Evolutionary conservation across 2,329 filamentous ascomycete species (phyloP).

Genomic region (Venturia effusa): DNA sequence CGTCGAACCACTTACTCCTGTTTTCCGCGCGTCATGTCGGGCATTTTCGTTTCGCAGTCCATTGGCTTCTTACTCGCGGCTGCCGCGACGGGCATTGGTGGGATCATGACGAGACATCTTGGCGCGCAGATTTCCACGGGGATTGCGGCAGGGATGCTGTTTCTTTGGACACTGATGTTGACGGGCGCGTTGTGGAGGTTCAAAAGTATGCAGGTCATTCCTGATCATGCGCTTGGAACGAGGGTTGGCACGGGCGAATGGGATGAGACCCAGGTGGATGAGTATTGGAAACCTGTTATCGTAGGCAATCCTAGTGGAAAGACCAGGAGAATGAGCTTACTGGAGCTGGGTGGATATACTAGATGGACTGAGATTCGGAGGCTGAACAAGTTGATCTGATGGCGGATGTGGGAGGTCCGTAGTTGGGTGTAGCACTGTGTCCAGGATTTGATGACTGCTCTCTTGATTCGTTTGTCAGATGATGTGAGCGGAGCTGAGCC

Average conservation of each 20-base stretch:
- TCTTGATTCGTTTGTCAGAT: no score
- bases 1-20: slow-evolving; percentile 62
- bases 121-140: slow-evolving; percentile 59
- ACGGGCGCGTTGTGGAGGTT: slow-evolving; percentile 53
- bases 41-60: slow-evolving; percentile 58
- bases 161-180: slow-evolving; percentile 53
- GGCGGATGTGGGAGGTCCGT: no score
- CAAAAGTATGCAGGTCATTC: slow-evolving; percentile 57
- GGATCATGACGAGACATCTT: slow-evolving; percentile 52
- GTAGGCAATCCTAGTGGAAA: slow-evolving; percentile 62
- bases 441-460: no score
- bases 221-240: slow-evolving; percentile 40
- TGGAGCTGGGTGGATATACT: slow-evolving; percentile 58
- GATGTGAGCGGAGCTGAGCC: no score
- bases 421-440: no score
- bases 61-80: slow-evolving; percentile 61
- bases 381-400: slow-evolving; percentile 25
- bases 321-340: slow-evolving; percentile 56
- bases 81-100: slow-evolving; percentile 55
- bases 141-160: slow-evolving; percentile 55
- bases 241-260: slow-evolving; percentile 23
- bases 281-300: slow-evolving; percentile 58
- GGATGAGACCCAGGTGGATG: slow-evolving; percentile 35
- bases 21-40: slow-evolving; percentile 62
- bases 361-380: slow-evolving; percentile 61